Base-by-base conservation (phyloP, 306 rosid species). In the Oemleria cerasiformis region DNA sequence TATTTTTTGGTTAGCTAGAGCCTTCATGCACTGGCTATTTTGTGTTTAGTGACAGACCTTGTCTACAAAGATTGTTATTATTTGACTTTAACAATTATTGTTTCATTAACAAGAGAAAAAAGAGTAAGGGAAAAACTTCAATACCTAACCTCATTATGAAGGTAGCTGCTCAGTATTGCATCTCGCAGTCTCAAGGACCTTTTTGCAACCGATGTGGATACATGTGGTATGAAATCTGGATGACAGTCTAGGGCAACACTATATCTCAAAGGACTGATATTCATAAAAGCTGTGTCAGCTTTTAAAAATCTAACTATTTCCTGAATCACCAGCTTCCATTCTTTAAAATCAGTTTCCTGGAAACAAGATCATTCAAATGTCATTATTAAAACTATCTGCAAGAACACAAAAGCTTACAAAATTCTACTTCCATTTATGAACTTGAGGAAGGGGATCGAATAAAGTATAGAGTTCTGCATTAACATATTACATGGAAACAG, bases 261-360 rank as follows among this genome's bases (percentile, higher is more conserved):
- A 77, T 89, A 94, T 68, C 98, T 86, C 81, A 91, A 81, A 48
- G 98, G 97, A 84, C 97, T 91, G 81, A 89, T 66, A 77, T 91
- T 91, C 92, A 87, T 83, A 79, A 89, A 91, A 71, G 80, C 77
- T 16, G 96, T 73, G 75, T 94, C 96, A 72, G 83, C 91, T 79
- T 89, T 94, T 81, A 89, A 82, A 80, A 94, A 94, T 80, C 88
- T 86, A 84, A 81, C 84, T 67, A 86, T 81, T 86, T 94, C 98
- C 77, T 89, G 92, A 80, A 91, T 84, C 83, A 91, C 98, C 85
- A 86, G 80, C 88, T 89, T 94, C 97, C 97, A 94, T 77, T 94
- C 98, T 73, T 82, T 94, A 79, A 91, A 91, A 77, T 94, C 96
- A 70, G 86, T 82, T 67, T 91, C 98, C 94, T 89, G 89, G 63